Base-by-base conservation (phyloP, 306 rosid species). In the Betula pendula region DNA sequence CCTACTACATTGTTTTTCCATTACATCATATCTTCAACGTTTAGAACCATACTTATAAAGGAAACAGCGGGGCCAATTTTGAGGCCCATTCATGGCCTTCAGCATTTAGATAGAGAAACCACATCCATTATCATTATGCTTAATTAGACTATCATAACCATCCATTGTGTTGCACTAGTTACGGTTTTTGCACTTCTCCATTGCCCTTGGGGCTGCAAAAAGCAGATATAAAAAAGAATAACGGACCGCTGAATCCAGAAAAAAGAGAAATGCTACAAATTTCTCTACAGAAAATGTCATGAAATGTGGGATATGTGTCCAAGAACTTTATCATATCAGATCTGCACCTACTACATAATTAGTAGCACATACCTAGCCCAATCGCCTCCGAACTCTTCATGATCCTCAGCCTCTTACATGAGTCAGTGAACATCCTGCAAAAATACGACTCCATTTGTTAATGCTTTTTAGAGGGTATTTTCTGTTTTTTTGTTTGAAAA, bases 381-480 rank as follows among this genome's bases (percentile, higher is more conserved):
- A 93, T 87, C 49, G 97, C 96, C 69, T 94, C 98, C 78, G 98
- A 94, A 77, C 98, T 90, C 88, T 90, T 92, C 97, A 92, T 90
- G 74, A 94, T 94, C 90, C 96, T 90, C 87, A 94, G 70, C 82
- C 98, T 90, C 89, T 83, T 90, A 86, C 98, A 95, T 20, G 93
- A 81, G 56, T 86, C 78, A 0, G 85, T 88, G 86, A 95, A 95
- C 98, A 95, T 95, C 82, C 98, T 95, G 79, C 69, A 72, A 43
- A 81, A 74, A 51, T 85, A 72, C 8, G 33, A 29, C 33, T 29
- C 2, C 33, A 2, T 29, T 29, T 29, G 33, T 29, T 29, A 29
- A 29, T 29, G 33, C 33, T 29, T 29, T 29, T 29, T 1, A 29
- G 1, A 29, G 2, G 33, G 33, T 29, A 29, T 29, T 29, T 29